Conservation (phyloP, 495 filamentous ascomycete species). For the Penicillium diatomitis region DNA sequence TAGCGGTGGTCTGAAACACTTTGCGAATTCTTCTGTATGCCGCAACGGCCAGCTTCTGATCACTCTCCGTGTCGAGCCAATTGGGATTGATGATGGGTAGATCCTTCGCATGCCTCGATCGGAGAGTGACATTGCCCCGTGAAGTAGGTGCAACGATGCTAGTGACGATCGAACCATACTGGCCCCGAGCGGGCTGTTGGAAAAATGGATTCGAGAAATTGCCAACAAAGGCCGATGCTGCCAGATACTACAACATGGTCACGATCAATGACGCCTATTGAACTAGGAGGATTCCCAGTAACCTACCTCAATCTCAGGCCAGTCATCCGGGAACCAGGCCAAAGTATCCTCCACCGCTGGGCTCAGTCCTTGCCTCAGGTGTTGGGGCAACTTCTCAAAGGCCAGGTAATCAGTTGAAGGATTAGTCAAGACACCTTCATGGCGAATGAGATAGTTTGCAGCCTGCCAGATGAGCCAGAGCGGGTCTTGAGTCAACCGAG, state of each 20-base stretch:
- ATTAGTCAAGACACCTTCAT: conserved; percentile 33
- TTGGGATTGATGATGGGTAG: conserved; percentile 47
- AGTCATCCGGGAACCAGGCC: conserved; percentile 38
- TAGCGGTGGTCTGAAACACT: conserved; percentile 20
- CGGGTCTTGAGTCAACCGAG: conserved; percentile 12
- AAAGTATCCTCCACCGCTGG: conserved; percentile 20
- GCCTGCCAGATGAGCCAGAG: conserved; percentile 4
- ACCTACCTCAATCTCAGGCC: conserved; percentile 48
- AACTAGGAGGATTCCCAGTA: background rate
- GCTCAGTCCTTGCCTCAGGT: conserved; percentile 12
- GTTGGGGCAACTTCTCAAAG: conserved; percentile 38
- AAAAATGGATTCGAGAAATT: conserved; percentile 34
- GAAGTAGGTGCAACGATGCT: conserved; percentile 38
- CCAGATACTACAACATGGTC: conserved; percentile 17
- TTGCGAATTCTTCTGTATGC: conserved; percentile 43
- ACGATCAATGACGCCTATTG: background rate
- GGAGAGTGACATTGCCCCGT: conserved; percentile 46
- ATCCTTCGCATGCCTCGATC: conserved; percentile 27
- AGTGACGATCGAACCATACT: conserved; percentile 39
- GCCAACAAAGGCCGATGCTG: conserved; percentile 26
- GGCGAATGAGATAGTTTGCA: conserved; percentile 1
- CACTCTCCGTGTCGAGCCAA: conserved; percentile 43
- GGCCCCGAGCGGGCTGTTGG: conserved; percentile 26
- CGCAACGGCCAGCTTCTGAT: conserved; percentile 44
- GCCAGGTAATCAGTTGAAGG: conserved; percentile 36